Percentiles rank a stretch among this genome's conserved stretches.
Conservation (phyloP, 2,329 filamentous ascomycete species). For the Colletotrichum sp. region DNA sequence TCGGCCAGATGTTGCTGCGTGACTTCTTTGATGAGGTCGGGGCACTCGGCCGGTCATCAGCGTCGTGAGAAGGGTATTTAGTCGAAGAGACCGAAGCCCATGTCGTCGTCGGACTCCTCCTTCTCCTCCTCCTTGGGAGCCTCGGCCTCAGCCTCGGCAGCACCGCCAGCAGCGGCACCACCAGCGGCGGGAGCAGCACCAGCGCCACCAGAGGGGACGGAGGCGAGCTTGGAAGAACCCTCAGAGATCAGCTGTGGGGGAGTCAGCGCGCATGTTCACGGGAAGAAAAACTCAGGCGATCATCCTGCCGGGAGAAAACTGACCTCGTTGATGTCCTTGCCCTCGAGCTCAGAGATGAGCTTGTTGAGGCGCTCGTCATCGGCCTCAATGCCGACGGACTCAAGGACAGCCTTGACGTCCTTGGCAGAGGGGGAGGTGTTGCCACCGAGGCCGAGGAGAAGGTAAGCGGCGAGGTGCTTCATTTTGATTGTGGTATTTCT, state of each 20-base stretch:
- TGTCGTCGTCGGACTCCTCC: constrained; percentile 46
- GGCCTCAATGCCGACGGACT: constrained; percentile 93
- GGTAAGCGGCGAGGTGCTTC: constrained; percentile 99
- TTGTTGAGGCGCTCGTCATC: constrained; percentile 85
- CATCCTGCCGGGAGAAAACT: constrained; percentile 29
- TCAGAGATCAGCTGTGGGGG: constrained; percentile 79
- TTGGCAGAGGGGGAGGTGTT: constrained; percentile 85
- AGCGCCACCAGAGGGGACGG: constrained; percentile 90
- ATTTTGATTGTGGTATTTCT: constrained; percentile 70
- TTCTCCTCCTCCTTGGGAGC: constrained; percentile 75
- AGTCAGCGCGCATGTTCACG: neutral
- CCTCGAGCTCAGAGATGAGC: constrained; percentile 89
- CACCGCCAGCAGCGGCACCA: constrained; percentile 70
- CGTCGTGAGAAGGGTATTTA: constrained; percentile 48
- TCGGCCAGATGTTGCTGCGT: constrained; percentile 31
- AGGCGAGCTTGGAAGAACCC: constrained; percentile 93
- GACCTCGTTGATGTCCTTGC: constrained; percentile 94
- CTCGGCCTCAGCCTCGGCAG: constrained; percentile 67
- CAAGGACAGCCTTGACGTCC: constrained; percentile 89
- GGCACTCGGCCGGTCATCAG: constrained; percentile 30
- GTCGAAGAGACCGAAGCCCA: constrained; percentile 75
- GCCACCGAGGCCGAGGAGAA: constrained; percentile 93
- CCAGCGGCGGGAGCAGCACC: constrained; percentile 72
- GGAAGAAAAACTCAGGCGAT: neutral
- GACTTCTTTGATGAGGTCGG: constrained; percentile 38